Evolutionary conservation across 2,329 filamentous ascomycete genomes (phyloP).

Genomic region (Cladobotryum protrusum): DNA sequence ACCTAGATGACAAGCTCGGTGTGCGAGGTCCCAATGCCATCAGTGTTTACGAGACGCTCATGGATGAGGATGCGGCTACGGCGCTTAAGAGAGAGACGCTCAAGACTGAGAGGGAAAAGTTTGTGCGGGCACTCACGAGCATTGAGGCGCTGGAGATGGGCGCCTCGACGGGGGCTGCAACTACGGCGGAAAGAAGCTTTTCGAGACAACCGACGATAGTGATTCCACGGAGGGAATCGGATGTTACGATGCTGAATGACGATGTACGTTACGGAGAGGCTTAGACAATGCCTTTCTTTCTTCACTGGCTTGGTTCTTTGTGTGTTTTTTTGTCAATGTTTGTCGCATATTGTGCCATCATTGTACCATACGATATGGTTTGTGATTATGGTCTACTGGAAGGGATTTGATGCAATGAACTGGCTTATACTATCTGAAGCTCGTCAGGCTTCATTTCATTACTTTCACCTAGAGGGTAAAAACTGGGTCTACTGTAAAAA

Average conservation of each 20-base stretch:
- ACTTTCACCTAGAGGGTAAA: too few relatives aligned
- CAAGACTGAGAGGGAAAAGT: slow-evolving; percentile 39
- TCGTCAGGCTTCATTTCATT: too few relatives aligned
- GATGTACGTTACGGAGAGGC: neutral
- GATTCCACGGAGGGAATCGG: slow-evolving; percentile 1
- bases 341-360: neutral
- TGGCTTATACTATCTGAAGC: too few relatives aligned
- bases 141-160: slow-evolving; percentile 39
- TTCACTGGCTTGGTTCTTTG: slow-evolving; percentile 50
- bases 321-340: neutral
- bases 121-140: slow-evolving; percentile 39
- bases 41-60: slow-evolving; percentile 34
- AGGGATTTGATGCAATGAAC: too few relatives aligned
- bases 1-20: slow-evolving; percentile 40
- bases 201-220: neutral
- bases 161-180: slow-evolving; percentile 9
- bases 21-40: slow-evolving; percentile 26
- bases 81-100: slow-evolving; percentile 35
- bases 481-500: too few relatives aligned
- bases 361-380: too few relatives aligned
- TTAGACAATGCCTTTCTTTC: slow-evolving; percentile 46
- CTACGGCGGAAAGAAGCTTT: neutral
- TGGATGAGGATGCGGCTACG: slow-evolving; percentile 43
- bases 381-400: too few relatives aligned
- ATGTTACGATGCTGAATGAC: slow-evolving; percentile 9